These are phyloP conservation scores for Akanthomyces lecanii DNA, from an alignment of 2,329 filamentous ascomycete genomes.

Conservation along the genomic window DNA sequence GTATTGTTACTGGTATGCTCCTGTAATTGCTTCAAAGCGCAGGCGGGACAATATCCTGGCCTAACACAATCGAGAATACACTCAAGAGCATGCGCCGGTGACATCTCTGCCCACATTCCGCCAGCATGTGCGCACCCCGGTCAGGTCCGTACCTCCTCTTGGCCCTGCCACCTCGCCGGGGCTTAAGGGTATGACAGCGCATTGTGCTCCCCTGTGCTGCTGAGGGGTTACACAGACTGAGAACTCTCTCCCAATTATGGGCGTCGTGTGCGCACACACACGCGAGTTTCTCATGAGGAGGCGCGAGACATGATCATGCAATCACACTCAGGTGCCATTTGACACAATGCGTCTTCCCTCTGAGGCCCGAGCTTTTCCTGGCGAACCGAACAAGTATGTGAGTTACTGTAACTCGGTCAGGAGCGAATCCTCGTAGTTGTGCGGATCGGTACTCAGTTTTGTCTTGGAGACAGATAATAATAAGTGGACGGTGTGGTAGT, in stretches of 20 bases:
- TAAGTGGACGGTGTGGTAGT: neutral
- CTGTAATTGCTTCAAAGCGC: too few relatives aligned
- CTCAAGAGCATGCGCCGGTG: neutral
- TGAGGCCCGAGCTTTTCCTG: neutral
- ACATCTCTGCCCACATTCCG: constrained; percentile 7
- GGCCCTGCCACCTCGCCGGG: too few relatives aligned
- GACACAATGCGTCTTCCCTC: neutral
- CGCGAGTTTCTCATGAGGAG: neutral
- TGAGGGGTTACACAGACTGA: neutral
- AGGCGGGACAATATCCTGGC: neutral
- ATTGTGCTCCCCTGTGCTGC: neutral
- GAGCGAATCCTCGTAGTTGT: too few relatives aligned
- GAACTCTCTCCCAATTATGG: neutral
- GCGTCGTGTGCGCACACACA: neutral
- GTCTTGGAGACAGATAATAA: neutral
- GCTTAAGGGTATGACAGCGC: neutral
- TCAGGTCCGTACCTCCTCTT: neutral
- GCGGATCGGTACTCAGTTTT: too few relatives aligned
- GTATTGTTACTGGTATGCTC: neutral
- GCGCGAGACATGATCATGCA: neutral
- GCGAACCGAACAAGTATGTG: neutral
- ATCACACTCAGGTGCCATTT: neutral
- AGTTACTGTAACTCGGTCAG: neutral
- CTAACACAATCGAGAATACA: neutral
- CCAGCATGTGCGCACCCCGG: neutral